phyloP scores from a whole-genome alignment of 495 filamentous ascomycete genomes.

The Talaromyces proteolyticus region DNA sequence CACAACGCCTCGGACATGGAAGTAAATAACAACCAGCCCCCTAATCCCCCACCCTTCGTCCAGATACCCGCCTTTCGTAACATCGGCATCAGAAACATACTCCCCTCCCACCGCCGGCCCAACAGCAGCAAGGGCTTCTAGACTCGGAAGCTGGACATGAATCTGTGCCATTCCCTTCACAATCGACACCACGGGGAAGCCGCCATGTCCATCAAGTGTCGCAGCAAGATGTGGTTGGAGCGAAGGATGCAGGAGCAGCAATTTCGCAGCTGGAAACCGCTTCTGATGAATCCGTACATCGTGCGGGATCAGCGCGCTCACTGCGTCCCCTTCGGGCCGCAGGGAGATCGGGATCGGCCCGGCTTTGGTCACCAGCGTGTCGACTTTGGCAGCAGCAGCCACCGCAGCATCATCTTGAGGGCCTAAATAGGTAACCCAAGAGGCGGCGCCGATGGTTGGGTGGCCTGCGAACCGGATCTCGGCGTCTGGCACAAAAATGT shows the following conservation, averaged over 20 bases:
- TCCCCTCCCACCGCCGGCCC: slow-evolving; percentile 19
- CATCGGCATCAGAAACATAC: slow-evolving; percentile 6
- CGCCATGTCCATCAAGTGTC: not conserved
- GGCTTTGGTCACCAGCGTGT: slow-evolving; percentile 53
- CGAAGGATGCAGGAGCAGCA: slow-evolving; percentile 25
- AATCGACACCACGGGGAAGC: slow-evolving; percentile 48
- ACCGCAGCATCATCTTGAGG: too few relatives aligned
- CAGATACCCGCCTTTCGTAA: slow-evolving; percentile 19
- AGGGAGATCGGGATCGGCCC: slow-evolving; percentile 48
- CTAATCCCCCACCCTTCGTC: slow-evolving; percentile 52
- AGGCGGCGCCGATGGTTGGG: slow-evolving; percentile 66
- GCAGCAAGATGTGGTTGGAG: slow-evolving; percentile 16
- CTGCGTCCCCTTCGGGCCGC: slow-evolving; percentile 19
- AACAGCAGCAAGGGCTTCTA: slow-evolving; percentile 27
- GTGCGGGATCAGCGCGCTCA: slow-evolving; percentile 57
- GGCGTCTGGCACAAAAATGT: slow-evolving; percentile 60
- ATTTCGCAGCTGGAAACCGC: slow-evolving; percentile 18
- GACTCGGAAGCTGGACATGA: slow-evolving; percentile 46
- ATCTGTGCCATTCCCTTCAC: slow-evolving; percentile 71
- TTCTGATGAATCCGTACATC: slow-evolving; percentile 55
- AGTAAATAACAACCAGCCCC: slow-evolving; percentile 50
- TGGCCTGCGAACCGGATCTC: slow-evolving; percentile 77
- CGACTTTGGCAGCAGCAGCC: slow-evolving; percentile 11
- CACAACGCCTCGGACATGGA: slow-evolving; percentile 45
- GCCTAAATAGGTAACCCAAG: slow-evolving; percentile 40